Percentiles rank a stretch among this genome's conserved stretches.
Conservation (phyloP, 2,329 filamentous ascomycete species). For the Phaeosphaeriaceae sp. region DNA sequence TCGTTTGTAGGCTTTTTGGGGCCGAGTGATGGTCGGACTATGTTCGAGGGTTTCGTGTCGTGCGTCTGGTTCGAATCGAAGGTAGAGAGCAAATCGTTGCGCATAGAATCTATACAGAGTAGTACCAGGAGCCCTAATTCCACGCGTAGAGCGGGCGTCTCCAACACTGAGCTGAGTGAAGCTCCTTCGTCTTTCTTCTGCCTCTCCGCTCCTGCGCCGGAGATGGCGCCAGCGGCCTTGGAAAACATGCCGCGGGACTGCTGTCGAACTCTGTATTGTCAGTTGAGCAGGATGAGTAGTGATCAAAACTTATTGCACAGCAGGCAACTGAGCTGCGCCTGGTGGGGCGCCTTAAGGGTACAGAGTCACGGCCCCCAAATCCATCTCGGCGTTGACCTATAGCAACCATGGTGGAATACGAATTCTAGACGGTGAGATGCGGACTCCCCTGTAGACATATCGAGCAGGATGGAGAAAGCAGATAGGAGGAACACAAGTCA, state of each 20-base stretch:
- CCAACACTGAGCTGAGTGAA: conserved; percentile 47
- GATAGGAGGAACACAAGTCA: not conserved
- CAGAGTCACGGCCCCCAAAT: conserved; percentile 2
- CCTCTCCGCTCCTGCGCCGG: conserved; percentile 22
- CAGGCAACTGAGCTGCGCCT: not conserved
- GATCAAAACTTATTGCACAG: not conserved
- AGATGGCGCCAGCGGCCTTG: conserved; percentile 31
- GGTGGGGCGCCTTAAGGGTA: not conserved
- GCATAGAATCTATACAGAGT: conserved; percentile 55
- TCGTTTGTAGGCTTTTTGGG: conserved; percentile 20
- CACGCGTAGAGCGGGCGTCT: conserved; percentile 50
- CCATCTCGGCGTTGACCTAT: not conserved
- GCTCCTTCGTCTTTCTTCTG: conserved; percentile 33
- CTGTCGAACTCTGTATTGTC: not conserved
- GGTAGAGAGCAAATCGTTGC: conserved; percentile 35
- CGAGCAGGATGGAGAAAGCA: not conserved
- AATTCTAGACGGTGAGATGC: not conserved
- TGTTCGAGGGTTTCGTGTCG: conserved; percentile 13
- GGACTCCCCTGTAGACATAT: not conserved
- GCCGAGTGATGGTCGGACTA: conserved; percentile 11
- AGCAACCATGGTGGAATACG: not conserved
- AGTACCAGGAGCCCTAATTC: conserved; percentile 57
- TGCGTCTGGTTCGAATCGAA: conserved; percentile 33
- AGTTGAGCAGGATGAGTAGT: not conserved
- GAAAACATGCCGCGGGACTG: conserved; percentile 22